Conservation (phyloP, 2,329 filamentous ascomycete genomes). For the Mariannaea elegans region DNA sequence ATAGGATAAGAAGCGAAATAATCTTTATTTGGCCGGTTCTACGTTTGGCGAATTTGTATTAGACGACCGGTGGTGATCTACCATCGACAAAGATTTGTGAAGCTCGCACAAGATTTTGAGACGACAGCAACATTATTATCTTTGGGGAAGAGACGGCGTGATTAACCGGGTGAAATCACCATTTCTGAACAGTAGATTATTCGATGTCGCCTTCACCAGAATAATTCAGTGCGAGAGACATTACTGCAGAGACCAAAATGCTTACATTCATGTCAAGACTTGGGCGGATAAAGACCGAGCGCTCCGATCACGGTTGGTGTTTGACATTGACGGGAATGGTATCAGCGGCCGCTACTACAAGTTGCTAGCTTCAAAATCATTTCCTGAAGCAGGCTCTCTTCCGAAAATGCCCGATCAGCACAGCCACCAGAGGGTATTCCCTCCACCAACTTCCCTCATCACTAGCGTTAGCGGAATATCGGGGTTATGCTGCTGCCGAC, state of each 20-base stretch:
- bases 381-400: slow-evolving; percentile 63
- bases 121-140: slow-evolving; percentile 42
- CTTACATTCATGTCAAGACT: slow-evolving; percentile 42
- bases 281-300: slow-evolving; percentile 48
- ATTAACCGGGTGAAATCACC: slow-evolving; percentile 33
- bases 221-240: slow-evolving; percentile 54
- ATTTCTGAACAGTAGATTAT: slow-evolving; percentile 50
- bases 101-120: slow-evolving; percentile 46
- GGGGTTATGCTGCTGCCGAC: too few species aligned
- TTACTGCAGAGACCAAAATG: slow-evolving; percentile 47
- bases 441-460: too few species aligned
- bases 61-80: slow-evolving; percentile 49
- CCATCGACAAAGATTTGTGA: slow-evolving; percentile 59
- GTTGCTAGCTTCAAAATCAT: slow-evolving; percentile 56
- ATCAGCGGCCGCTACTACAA: slow-evolving; percentile 63
- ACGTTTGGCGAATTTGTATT: slow-evolving; percentile 58
- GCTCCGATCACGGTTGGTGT: slow-evolving; percentile 51
- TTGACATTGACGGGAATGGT: slow-evolving; percentile 66
- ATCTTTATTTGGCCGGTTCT: slow-evolving; percentile 66
- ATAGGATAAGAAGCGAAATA: slow-evolving; percentile 60
- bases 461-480: too few species aligned
- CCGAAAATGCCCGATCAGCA: too few species aligned
- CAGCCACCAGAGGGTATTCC: too few species aligned
- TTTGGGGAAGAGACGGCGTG: slow-evolving; percentile 34
- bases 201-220: slow-evolving; percentile 55